These are phyloP conservation scores for Thalassiosira mediterranea DNA, from an alignment of 352 stramenopile species.

Conservation along the genomic window DNA sequence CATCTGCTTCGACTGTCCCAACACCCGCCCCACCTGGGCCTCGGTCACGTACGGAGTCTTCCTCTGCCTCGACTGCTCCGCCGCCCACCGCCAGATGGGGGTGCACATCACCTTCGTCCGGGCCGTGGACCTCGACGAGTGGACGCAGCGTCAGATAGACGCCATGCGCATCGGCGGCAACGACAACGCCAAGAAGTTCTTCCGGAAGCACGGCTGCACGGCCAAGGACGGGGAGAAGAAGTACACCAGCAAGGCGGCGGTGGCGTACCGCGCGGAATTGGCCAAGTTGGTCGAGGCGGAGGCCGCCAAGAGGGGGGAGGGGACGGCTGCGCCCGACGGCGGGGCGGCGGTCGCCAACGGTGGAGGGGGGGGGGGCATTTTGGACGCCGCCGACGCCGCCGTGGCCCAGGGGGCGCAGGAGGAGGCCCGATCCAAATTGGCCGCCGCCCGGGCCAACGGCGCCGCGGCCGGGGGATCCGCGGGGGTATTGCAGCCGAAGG, in stretches of 20 bases:
- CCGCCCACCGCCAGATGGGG: constrained; percentile 77
- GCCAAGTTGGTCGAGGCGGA: constrained; percentile 67
- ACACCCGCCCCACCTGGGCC: constrained; percentile 79
- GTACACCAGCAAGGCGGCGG: constrained; percentile 75
- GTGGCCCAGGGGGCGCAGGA: constrained; percentile 40
- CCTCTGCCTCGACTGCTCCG: constrained; percentile 84
- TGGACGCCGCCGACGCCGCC: constrained; percentile 65
- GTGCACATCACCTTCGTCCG: constrained; percentile 83
- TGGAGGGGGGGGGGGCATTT: constrained; percentile 27
- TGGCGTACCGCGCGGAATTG: constrained; percentile 71
- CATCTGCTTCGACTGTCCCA: constrained; percentile 84
- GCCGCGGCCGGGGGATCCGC: constrained; percentile 12
- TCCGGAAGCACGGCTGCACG: constrained; percentile 72
- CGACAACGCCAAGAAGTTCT: constrained; percentile 56
- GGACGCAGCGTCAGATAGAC: constrained; percentile 76
- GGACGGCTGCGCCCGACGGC: not conserved
- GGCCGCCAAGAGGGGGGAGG: constrained; percentile 64
- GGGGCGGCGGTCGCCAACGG: not conserved
- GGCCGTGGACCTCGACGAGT: constrained; percentile 81
- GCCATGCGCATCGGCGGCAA: constrained; percentile 76
- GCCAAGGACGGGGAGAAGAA: constrained; percentile 84
- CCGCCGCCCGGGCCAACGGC: constrained; percentile 34
- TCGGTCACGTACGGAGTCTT: constrained; percentile 83
- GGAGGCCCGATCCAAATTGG: constrained; percentile 53
- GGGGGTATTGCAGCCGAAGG: constrained; percentile 56